Evolutionary conservation across 192 early-diverging fungal species (phyloP), one percentile per base, ranked within the genome.

Genomic region (Coemansia sp.): DNA sequence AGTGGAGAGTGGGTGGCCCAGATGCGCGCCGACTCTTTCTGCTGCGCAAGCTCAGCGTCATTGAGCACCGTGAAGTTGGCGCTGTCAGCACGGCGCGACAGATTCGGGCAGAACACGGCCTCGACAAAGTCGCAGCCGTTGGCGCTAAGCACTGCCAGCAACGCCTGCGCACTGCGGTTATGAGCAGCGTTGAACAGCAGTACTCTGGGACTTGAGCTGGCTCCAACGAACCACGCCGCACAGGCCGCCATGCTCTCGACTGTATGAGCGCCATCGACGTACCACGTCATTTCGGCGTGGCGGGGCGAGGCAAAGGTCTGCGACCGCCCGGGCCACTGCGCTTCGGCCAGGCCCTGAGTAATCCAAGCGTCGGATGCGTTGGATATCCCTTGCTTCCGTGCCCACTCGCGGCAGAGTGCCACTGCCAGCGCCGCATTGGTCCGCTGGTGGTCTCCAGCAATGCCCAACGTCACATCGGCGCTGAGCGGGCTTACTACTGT

Each of bases 211-310:
- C 53, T 14, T 3, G 23, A 14, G 14, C 23, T 82, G 60, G 13
- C 47, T 57, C 59, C 69, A 3, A 76, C 76, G 43, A 87, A 90
- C 89, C 88, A 89, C 40, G 66, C 57, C 14, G 73, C 82, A 40
- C 88, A 89, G 0, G 86, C 87, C 38, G 85, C 78, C 44, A 96
- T 86, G 71, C 93, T 95, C 75, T 99, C 97, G 7, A 81, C 72
- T 0, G 97, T 99, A 72, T 99, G 97, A 1, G 97, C 97, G 37
- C 97, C 97, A 77, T 99, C 97, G 57, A 96, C 80, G 76, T 88
- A 91, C 91, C 93, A 98, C 1, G 61, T 2, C 91, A 71, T 37
- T 66, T 49, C 4, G 84, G 79, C 59, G 73, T 75, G 42, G 1
- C 88, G 67, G 1, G 78, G 44, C 14, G 85, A 72, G 4, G 80